Evolutionary conservation across 2,329 filamentous ascomycete genomes (phyloP).

Genomic region (Botrytis tulipae): DNA sequence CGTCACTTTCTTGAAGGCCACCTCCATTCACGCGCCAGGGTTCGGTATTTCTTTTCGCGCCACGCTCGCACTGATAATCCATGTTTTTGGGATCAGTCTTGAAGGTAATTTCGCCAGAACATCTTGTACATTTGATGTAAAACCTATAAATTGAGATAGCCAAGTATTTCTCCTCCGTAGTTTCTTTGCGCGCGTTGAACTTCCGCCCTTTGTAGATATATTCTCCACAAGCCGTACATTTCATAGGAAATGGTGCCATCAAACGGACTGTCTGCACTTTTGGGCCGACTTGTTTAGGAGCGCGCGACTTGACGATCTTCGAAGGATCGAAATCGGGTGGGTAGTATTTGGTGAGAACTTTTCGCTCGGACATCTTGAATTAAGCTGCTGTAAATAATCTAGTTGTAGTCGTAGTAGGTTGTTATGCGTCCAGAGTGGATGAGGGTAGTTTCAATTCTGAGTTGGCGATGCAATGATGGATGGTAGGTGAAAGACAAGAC

Average conservation of each 20-base stretch:
- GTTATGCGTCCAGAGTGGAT: background rate
- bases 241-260: slow-evolving; percentile 86
- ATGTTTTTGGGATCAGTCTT: slow-evolving; percentile 93
- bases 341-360: slow-evolving; percentile 68
- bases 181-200: slow-evolving; percentile 94
- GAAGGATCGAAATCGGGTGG: slow-evolving; percentile 85
- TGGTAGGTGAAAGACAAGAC: background rate
- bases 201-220: slow-evolving; percentile 93
- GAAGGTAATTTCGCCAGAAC: slow-evolving; percentile 84
- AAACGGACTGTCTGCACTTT: slow-evolving; percentile 83
- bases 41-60: slow-evolving; percentile 91
- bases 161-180: slow-evolving; percentile 85
- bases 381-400: background rate
- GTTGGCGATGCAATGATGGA: slow-evolving; percentile 6
- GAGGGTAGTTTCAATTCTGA: background rate
- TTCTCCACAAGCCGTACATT: slow-evolving; percentile 66
- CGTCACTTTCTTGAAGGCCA: slow-evolving; percentile 73
- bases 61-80: slow-evolving; percentile 77
- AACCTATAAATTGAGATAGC: slow-evolving; percentile 85
- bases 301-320: slow-evolving; percentile 68
- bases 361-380: slow-evolving; percentile 74
- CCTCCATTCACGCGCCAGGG: slow-evolving; percentile 67
- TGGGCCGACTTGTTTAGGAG: slow-evolving; percentile 69
- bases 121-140: slow-evolving; percentile 87
- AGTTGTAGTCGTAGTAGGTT: background rate